These are phyloP conservation scores for Fusarium sp. DNA, from an alignment of 2,329 filamentous ascomycete species.

Conservation along the genomic window DNA sequence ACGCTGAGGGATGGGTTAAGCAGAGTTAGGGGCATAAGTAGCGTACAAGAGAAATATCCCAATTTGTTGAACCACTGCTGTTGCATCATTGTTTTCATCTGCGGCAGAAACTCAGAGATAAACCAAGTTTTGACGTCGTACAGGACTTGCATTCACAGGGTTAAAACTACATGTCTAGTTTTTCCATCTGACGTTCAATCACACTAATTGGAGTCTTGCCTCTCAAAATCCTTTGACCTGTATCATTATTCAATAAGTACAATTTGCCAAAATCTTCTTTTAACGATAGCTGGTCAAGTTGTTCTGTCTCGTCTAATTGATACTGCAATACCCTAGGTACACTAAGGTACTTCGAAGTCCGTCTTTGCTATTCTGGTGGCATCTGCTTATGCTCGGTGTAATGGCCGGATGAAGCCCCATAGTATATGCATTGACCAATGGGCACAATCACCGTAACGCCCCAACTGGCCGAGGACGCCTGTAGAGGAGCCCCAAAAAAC, in stretches of 20 bases:
- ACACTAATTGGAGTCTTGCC: neutral
- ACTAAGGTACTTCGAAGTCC: too few species aligned
- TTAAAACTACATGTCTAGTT: too few species aligned
- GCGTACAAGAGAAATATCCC: neutral
- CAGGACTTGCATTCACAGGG: too few species aligned
- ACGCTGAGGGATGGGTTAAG: constrained; percentile 43
- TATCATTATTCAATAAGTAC: too few species aligned
- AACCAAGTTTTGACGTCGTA: neutral
- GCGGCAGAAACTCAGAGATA: too few species aligned
- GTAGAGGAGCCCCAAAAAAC: neutral
- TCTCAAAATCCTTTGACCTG: neutral
- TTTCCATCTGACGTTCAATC: too few species aligned
- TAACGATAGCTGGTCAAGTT: too few species aligned
- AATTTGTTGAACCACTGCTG: fast-evolving
- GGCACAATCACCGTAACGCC: neutral
- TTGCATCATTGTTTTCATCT: fast-evolving
- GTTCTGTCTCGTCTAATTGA: neutral
- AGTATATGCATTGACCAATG: neutral
- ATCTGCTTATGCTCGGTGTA: neutral
- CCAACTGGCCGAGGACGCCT: fast-evolving
- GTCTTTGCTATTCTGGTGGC: neutral
- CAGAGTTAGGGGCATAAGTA: fast-evolving
- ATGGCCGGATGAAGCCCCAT: neutral
- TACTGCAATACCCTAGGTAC: neutral
- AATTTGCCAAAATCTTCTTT: fast-evolving